phyloP scores from a whole-genome alignment of 345 rosid species.

The Populus deltoides region DNA sequence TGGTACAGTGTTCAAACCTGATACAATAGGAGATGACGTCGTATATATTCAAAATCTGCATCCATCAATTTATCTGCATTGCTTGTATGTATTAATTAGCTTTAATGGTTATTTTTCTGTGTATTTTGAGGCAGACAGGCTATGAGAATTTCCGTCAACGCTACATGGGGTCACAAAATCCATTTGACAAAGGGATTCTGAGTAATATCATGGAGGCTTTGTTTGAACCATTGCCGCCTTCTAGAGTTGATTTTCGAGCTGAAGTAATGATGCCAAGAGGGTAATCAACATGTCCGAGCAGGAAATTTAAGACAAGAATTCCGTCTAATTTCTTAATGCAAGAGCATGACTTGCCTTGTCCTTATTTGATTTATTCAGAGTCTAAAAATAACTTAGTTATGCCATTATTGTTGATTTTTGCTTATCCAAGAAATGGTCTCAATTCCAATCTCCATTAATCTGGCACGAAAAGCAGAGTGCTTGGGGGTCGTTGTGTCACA shows the following conservation, averaged over 20 bases:
- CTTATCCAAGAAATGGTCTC: background rate
- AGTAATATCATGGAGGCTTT: conserved; percentile 28
- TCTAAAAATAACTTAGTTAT: too few relatives aligned
- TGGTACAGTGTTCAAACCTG: background rate
- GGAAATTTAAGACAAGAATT: background rate
- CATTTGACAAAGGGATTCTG: conserved; percentile 26
- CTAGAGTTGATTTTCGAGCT: conserved; percentile 37
- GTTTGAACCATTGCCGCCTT: conserved; percentile 20
- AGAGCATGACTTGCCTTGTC: background rate
- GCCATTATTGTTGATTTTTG: background rate
- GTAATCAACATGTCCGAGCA: background rate
- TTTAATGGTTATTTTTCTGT: background rate
- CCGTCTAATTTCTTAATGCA: too few relatives aligned
- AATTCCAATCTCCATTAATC: background rate
- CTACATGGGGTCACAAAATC: conserved; percentile 22
- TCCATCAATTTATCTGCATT: too few relatives aligned
- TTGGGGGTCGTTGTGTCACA: background rate
- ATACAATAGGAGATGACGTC: too few relatives aligned
- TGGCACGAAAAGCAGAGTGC: background rate
- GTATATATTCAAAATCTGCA: background rate
- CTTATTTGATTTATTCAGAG: background rate
- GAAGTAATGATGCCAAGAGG: conserved; percentile 19
- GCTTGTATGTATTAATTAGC: background rate
- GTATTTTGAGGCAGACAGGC: conserved; percentile 25
- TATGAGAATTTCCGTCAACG: conserved; percentile 34